Base-by-base conservation (phyloP, 495 filamentous ascomycete species). In the Lophiotrema nucula region DNA sequence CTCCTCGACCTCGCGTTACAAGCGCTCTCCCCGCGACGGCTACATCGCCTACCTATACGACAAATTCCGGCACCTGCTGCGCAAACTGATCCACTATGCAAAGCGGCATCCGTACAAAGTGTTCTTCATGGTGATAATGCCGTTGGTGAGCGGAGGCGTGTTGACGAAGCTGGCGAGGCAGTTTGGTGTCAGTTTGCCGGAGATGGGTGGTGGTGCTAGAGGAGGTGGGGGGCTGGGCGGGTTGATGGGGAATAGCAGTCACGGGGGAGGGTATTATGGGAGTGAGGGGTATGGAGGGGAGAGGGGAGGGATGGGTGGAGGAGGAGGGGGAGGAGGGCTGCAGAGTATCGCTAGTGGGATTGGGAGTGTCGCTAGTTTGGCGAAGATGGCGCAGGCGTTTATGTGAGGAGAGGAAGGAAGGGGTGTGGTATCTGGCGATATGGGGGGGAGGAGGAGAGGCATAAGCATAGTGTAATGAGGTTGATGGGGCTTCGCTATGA, bases 51-150 rank as follows among this genome's bases (percentile, higher is more conserved):
- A 84, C 54, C 76, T 90, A 33, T 69, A 89, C 65, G 78, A 80
- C 62, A 81, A 86, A 53, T 81, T 95, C 59, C 85, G 82, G 65
- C 84, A 83, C 23, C 75, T 92, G 25, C 69, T 95, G 25, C 86
- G 86, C 51, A 83, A 91, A 60, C 80, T 95, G 12, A 78, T 80
- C 62, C 78, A 82, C 69, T 95, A 90, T 70, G 85, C 87, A 52
- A 83, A 88, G 66, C 76, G 81, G 6, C 83, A 96, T 68, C 91
- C 91, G 0, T 64, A 89, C 61, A 93, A 92, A 72, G 86, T 92
- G 2, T 84, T 95, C 72, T 82, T 92, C 76, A 77, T 93, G 59
- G 85, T 95, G 26, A 81, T 95, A 49, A 79, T 95, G 77, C 91
- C 91, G 18, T 76, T 97, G 43, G 74, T 96, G 53, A 89, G 85